These are phyloP conservation scores for Amanita pseudoporphyria DNA, from an alignment of 768 basidiomycete species.

Conservation along the genomic window DNA sequence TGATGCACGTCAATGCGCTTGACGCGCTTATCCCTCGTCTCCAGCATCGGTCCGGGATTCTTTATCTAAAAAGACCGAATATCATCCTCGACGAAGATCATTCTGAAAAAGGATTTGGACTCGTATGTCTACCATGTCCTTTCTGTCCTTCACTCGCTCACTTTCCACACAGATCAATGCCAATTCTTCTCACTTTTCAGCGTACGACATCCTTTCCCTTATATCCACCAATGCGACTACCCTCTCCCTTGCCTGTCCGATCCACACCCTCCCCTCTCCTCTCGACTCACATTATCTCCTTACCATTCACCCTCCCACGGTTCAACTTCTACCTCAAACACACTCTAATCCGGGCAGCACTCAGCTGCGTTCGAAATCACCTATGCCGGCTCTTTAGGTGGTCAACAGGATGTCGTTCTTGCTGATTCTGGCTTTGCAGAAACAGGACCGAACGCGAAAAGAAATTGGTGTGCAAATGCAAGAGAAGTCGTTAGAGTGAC, in stretches of 20 bases:
- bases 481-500: conserved; percentile 72
- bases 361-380: conserved; percentile 76
- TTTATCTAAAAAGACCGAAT: conserved; percentile 70
- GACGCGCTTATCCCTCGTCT: conserved; percentile 50
- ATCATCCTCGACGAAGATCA: conserved; percentile 74
- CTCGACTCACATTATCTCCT: conserved; percentile 67
- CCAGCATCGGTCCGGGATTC: conserved; percentile 45
- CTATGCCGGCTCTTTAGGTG: conserved; percentile 67
- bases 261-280: conserved; percentile 65
- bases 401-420: conserved; percentile 40
- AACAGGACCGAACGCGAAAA: conserved; percentile 44
- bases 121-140: conserved; percentile 34
- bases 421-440: conserved; percentile 40
- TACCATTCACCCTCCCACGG: conserved; percentile 70
- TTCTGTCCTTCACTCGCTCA: not conserved
- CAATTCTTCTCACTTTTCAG: conserved; percentile 48
- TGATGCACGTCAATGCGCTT: conserved; percentile 56
- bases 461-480: conserved; percentile 81
- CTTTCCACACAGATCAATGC: conserved; percentile 46
- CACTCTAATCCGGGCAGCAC: conserved; percentile 70
- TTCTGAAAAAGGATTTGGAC: conserved; percentile 78
- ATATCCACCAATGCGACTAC: conserved; percentile 61
- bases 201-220: conserved; percentile 73
- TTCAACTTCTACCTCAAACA: conserved; percentile 78
- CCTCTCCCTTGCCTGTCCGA: conserved; percentile 74